Conservation (phyloP, 176 grass and related monocot species). For the Canna indica region DNA sequence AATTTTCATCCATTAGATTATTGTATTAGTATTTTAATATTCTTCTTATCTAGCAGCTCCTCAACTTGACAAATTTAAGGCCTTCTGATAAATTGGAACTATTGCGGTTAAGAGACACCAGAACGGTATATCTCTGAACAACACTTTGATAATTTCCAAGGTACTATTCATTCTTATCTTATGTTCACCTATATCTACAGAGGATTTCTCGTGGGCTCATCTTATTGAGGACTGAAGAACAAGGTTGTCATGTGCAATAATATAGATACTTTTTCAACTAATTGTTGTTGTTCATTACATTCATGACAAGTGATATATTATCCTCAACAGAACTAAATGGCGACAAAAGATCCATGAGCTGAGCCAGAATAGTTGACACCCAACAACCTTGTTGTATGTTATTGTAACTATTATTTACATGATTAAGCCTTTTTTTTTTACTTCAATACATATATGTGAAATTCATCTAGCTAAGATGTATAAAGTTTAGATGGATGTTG, state of each 20-base stretch:
- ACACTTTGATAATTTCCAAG: neutral
- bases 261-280: neutral
- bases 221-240: constrained; percentile 51
- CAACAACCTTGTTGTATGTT: too few species aligned
- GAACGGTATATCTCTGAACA: constrained; percentile 37
- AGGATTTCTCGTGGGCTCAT: constrained; percentile 58
- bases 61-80: constrained; percentile 78
- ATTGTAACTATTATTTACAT: neutral
- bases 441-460: neutral
- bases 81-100: constrained; percentile 67
- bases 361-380: neutral
- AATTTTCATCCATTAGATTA: constrained; percentile 8
- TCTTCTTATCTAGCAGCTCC: constrained; percentile 44
- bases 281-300: neutral
- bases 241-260: constrained; percentile 81
- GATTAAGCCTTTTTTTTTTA: neutral
- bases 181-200: constrained; percentile 29
- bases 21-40: neutral
- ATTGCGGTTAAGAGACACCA: constrained; percentile 54
- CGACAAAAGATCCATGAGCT: neutral
- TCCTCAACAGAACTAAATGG: neutral
- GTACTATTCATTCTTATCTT: neutral
- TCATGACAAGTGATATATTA: neutral
- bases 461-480: neutral
- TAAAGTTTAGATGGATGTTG: neutral